Evolutionary conservation across 164 flowering plant genomes (phyloP).

Genomic region (Chimonanthus praecox): DNA sequence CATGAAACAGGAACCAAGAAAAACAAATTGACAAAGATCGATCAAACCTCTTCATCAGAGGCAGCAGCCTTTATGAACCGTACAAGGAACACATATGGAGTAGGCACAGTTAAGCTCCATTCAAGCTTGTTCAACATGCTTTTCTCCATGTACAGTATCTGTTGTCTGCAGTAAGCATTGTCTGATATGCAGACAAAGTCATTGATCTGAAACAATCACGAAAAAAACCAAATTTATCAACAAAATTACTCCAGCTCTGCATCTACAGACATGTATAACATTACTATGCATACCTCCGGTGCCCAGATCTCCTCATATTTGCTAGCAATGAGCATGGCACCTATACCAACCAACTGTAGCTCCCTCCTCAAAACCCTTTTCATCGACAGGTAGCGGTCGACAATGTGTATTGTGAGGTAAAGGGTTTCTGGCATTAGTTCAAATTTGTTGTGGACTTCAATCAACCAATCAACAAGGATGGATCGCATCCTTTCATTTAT

Average conservation of each 20-base stretch:
- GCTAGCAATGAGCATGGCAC: constrained; percentile 80
- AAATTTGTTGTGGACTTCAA: constrained; percentile 79
- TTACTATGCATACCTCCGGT: constrained; percentile 48
- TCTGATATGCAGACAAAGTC: constrained; percentile 81
- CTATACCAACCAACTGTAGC: constrained; percentile 70
- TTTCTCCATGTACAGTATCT: constrained; percentile 75
- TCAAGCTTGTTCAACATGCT: constrained; percentile 64
- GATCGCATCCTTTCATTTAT: constrained; percentile 76
- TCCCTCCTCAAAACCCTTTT: constrained; percentile 56
- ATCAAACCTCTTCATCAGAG: not conserved
- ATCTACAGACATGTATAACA: no score
- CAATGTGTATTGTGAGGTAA: constrained; percentile 73
- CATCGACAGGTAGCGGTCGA: constrained; percentile 66
- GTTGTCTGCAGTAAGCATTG: constrained; percentile 51
- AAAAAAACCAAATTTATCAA: not conserved
- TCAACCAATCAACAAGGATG: constrained; percentile 83
- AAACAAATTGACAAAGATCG: not conserved
- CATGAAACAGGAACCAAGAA: not conserved
- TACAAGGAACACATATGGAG: constrained; percentile 72
- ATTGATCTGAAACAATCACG: constrained; percentile 45
- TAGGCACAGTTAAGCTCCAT: constrained; percentile 86
- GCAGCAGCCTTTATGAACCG: constrained; percentile 79
- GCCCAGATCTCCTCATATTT: constrained; percentile 98
- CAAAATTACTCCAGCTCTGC: not conserved
- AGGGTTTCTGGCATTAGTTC: constrained; percentile 84